Evolutionary conservation across 805 yeast species (phyloP), one percentile per base, ranked within the genome.

Genomic region (Metschnikowia henanensis): DNA sequence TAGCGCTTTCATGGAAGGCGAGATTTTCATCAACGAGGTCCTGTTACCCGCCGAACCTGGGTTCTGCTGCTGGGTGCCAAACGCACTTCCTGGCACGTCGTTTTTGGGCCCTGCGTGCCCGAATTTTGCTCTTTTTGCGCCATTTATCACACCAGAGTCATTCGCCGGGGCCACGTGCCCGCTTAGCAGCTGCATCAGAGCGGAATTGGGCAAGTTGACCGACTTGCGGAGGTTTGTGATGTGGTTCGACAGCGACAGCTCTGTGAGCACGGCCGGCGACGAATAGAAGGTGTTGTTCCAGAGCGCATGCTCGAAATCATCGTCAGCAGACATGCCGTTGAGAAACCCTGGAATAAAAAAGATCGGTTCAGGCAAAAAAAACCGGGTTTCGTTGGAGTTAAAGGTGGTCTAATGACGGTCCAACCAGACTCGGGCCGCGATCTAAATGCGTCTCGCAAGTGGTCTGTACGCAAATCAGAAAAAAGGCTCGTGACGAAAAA

Each of bases 1-100:
- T 45, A 71, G 58, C 12, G 74, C 73, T 49, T 65, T 64, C 57
- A 71, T 65, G 6, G 72, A 65, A 5, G 75, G 76, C 23, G 73
- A 66, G 22, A 55, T 55, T 43, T 61, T 62, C 69, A 70, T 70
- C 49, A 62, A 57, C 28, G 55, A 49, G 9, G 73, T 58, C 23
- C 39, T 40, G 26, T 42, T 42, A 17, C 41, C 35, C 1, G 18
- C 39, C 13, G 19, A 15, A 13, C 15, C 15, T 7, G 13, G 16
- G 15, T 15, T 16, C 29, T n/a, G 13, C 18, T n/a, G 13, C 25
- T 17, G 29, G 26, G 16, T n/a, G 13, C 15, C 16, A 15, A 21
- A 15, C 12, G 15, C 13, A 5, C 26, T 19, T 4, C n/a, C 3
- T 5, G 12, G 25, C 18, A 8, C 26, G 9, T 4, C 3, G 9